Conservation (phyloP, 1,139 yeast species). For the Kodamaea sp. region DNA sequence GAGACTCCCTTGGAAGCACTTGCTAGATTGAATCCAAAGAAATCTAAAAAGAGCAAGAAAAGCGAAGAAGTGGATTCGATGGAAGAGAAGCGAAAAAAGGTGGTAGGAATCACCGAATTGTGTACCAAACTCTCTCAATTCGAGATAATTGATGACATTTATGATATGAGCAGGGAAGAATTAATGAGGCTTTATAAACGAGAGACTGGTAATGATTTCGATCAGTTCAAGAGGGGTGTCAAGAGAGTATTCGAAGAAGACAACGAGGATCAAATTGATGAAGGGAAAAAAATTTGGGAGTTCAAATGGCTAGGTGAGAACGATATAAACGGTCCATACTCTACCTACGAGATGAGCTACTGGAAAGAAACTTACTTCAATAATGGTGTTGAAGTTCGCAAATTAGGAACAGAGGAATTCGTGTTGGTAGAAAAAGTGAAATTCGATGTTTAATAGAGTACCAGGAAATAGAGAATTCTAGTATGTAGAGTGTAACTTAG, state of each 20-base stretch:
- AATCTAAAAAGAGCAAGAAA: constrained; percentile 20
- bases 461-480: no score
- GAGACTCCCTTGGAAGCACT: constrained; percentile 68
- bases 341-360: constrained; percentile 53
- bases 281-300: constrained; percentile 53
- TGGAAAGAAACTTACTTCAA: constrained; percentile 65
- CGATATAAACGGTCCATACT: constrained; percentile 60
- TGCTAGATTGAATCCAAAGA: constrained; percentile 41
- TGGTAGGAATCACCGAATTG: constrained; percentile 49
- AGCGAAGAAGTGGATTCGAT: constrained; percentile 5
- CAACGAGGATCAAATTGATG: constrained; percentile 18
- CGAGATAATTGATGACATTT: constrained; percentile 44
- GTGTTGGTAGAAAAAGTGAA: constrained; percentile 23
- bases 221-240: constrained; percentile 6
- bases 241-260: constrained; percentile 8
- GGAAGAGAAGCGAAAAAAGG: constrained; percentile 22
- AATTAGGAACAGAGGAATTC: constrained; percentile 33
- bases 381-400: constrained; percentile 46
- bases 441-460: constrained; percentile 23
- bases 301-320: constrained; percentile 58
- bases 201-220: constrained; percentile 49
- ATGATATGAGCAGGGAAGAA: constrained; percentile 61
- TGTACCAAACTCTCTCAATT: constrained; percentile 48
- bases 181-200: constrained; percentile 52
- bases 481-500: background rate